Evolutionary conservation across 345 rosid species (phyloP).

Genomic region (Salix brachista): DNA sequence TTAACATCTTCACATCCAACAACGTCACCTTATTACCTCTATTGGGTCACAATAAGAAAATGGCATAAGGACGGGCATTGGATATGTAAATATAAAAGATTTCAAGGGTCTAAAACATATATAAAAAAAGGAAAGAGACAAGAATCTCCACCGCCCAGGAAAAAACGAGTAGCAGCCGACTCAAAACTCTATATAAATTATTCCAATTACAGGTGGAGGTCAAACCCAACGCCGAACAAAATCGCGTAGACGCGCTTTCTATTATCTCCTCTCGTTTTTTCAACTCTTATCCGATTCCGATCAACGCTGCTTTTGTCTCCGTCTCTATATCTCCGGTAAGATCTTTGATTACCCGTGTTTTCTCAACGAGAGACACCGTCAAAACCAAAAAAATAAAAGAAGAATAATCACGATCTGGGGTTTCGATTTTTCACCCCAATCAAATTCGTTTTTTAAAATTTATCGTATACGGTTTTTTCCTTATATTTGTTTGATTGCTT

Average conservation of each 20-base stretch:
- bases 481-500: not conserved
- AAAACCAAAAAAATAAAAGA: not conserved
- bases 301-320: not conserved
- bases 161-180: not conserved
- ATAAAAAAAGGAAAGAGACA: not conserved
- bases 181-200: not conserved
- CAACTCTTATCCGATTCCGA: not conserved
- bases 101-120: not conserved
- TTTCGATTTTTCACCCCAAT: not conserved
- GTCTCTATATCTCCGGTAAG: constrained; percentile 43
- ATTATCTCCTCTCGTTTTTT: not conserved
- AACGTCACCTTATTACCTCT: not conserved
- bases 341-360: constrained; percentile 40
- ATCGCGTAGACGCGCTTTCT: not conserved
- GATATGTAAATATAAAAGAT: no score
- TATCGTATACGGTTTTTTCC: not conserved
- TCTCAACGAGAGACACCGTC: constrained; percentile 35
- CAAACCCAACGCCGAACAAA: not conserved
- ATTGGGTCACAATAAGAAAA: not conserved
- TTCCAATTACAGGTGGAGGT: not conserved
- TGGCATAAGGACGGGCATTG: not conserved
- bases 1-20: no score
- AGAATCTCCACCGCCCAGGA: not conserved
- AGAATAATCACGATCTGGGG: not conserved
- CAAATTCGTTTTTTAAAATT: constrained; percentile 18